These are phyloP conservation scores for Fusarium sp. DNA, from an alignment of 2,329 filamentous ascomycete genomes.

Conservation along the genomic window DNA sequence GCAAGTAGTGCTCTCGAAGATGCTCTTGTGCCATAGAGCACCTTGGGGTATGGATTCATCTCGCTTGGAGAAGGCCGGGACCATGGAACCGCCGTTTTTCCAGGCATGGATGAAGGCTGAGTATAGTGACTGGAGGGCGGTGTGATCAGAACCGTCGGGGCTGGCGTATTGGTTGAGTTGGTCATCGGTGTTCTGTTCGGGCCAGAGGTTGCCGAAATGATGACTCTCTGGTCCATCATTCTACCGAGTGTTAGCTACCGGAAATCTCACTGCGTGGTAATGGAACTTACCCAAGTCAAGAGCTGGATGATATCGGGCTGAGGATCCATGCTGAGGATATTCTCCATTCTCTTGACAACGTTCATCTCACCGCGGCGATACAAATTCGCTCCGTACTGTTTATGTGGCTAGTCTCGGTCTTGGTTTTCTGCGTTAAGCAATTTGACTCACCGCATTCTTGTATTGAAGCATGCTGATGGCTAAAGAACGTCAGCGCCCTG, in stretches of 20 bases:
- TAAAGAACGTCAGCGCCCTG: no score
- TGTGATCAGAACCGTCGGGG: not conserved
- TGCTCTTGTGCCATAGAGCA: not conserved
- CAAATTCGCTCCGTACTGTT: not conserved
- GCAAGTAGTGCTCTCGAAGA: not conserved
- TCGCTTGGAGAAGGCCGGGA: not conserved
- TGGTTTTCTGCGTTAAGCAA: no score
- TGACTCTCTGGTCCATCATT: not conserved
- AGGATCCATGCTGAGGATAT: not conserved
- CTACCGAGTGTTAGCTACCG: not conserved
- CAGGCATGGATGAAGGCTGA: not conserved
- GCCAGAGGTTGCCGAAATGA: slow-evolving; percentile 2
- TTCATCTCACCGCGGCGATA: not conserved
- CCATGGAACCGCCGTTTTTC: not conserved
- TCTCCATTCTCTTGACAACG: not conserved
- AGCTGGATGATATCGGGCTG: not conserved
- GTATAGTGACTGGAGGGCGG: not conserved
- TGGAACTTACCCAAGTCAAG: not conserved
- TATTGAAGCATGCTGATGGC: not conserved
- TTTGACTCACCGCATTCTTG: not conserved
- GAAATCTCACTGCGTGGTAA: no score
- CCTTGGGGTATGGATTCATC: not conserved
- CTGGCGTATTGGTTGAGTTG: slow-evolving; percentile 1
- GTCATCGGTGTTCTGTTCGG: not conserved
- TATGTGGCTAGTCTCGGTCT: not conserved